Conservation (phyloP, 192 early-diverging fungal species). For the Coemansia sp. region DNA sequence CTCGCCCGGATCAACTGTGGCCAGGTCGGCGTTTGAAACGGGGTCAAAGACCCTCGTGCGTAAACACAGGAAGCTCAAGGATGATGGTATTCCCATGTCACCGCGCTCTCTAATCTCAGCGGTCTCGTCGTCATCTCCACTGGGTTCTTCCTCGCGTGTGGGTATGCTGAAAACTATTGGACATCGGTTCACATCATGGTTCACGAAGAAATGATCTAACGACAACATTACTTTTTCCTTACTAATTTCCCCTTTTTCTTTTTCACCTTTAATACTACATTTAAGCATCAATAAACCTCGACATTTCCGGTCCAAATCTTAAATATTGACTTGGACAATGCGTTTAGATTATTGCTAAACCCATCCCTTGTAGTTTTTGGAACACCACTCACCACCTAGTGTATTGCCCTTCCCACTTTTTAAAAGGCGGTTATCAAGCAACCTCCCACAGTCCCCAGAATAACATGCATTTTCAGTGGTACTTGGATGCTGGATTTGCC, state of each 20-base stretch:
- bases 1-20: slow-evolving; percentile 25
- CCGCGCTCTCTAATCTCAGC: slow-evolving; percentile 45
- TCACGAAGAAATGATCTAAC: slow-evolving; percentile 32
- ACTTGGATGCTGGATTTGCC: too few species aligned
- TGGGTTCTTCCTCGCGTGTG: slow-evolving; percentile 24
- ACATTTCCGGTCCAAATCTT: neutral
- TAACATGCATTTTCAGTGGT: too few species aligned
- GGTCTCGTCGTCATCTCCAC: slow-evolving; percentile 40
- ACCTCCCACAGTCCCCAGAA: too few species aligned
- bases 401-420: too few species aligned
- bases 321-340: too few species aligned
- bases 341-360: too few species aligned
- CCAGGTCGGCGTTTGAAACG: slow-evolving; percentile 35
- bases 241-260: slow-evolving; percentile 3
- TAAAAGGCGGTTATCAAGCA: too few species aligned
- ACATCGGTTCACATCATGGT: slow-evolving; percentile 48
- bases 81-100: slow-evolving; percentile 26
- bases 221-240: slow-evolving; percentile 1
- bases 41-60: slow-evolving; percentile 32
- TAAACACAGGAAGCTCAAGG: slow-evolving; percentile 18
- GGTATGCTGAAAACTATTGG: slow-evolving; percentile 38
- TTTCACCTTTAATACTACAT: neutral
- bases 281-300: neutral
- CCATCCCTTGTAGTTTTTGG: neutral
- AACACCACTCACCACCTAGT: too few species aligned